Base-by-base conservation (phyloP, 108 stramenopile species). In the Epithemia pelagica region DNA sequence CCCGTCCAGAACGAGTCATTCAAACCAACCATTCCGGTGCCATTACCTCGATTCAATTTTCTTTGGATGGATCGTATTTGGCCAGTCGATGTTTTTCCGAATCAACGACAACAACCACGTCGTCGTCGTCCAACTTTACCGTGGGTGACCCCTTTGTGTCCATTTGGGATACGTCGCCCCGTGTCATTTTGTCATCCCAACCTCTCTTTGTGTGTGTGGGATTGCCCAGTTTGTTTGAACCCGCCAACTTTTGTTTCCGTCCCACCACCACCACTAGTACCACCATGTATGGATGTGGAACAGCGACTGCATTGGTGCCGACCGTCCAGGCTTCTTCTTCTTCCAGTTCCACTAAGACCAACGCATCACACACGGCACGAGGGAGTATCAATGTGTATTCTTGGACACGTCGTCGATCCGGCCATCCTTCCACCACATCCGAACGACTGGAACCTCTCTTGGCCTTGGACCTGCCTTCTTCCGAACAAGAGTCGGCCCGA, bases 221-320 rank as follows among this genome's bases (percentile, higher is more conserved):
- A 18, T 65, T 82, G 22, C 67, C 75, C 15, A 72, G 69, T 54
- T 46, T 72, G 26, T 70, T 80, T 66, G 82, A 82, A 72, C 61
- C 63, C 23, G 70, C 69, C 28, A 84, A 80, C 67, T 72, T 80
- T 63, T 66, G 32, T 31, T 92, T 91, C 66, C 83, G 85, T 57
- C 89, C 86, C 18, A 78, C 86, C 64, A 85, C 76, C 29, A 79
- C 74, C 10, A n/a, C n/a, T n/a, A n/a, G n/a, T n/a, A n/a, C n/a
- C n/a, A n/a, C n/a, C n/a, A n/a, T n/a, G n/a, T 46, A 46, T 46
- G 37, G 37, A 10, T 46, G 37, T 15, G 37, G 37, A 15, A 15
- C 37, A 5, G 37, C 37, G 37, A 46, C 37, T 10, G 37, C 37
- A 5, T 15, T 46, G 5, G 37, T 46, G 5, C 15, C 37, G 15